phyloP scores from a whole-genome alignment of 352 stramenopile species.

The Phytopythium sindhum region DNA sequence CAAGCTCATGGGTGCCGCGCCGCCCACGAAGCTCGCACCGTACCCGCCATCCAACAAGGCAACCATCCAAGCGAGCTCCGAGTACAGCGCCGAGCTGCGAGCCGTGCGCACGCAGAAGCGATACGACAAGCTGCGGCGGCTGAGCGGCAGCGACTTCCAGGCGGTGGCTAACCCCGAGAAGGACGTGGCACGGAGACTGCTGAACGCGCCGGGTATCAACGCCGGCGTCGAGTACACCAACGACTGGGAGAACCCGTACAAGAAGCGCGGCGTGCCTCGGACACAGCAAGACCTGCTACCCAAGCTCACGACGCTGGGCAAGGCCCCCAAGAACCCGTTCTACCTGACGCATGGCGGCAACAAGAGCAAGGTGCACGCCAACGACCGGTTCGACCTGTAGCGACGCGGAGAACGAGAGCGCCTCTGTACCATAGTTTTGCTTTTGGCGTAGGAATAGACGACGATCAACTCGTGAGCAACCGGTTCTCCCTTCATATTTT shows the following conservation, averaged over 20 bases:
- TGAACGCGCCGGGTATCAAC: slow-evolving; percentile 49
- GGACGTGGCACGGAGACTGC: slow-evolving; percentile 26
- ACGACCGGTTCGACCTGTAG: slow-evolving; percentile 64
- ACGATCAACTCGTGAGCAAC: neutral
- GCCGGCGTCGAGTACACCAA: slow-evolving; percentile 54
- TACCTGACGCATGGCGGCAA: slow-evolving; percentile 58
- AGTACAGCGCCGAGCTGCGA: slow-evolving; percentile 37
- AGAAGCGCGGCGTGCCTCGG: slow-evolving; percentile 50
- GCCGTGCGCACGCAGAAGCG: slow-evolving; percentile 54
- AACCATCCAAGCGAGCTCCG: slow-evolving; percentile 39
- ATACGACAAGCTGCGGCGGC: slow-evolving; percentile 52
- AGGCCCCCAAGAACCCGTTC: slow-evolving; percentile 42
- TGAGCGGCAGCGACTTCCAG: slow-evolving; percentile 43
- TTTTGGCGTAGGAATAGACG: neutral
- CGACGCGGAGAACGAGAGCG: neutral
- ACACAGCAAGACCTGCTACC: slow-evolving; percentile 48
- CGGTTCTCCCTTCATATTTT: neutral
- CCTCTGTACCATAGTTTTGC: slow-evolving; percentile 7
- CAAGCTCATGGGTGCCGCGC: slow-evolving; percentile 24
- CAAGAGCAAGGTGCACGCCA: slow-evolving; percentile 64
- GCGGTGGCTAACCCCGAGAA: slow-evolving; percentile 44
- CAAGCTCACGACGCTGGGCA: slow-evolving; percentile 38
- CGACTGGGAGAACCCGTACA: slow-evolving; percentile 68
- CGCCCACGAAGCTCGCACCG: slow-evolving; percentile 38
- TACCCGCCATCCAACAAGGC: slow-evolving; percentile 54